Evolutionary conservation across 257 asterid genomes (phyloP), one percentile per base, ranked within the genome.

Genomic region (Fraxinus anomala): DNA sequence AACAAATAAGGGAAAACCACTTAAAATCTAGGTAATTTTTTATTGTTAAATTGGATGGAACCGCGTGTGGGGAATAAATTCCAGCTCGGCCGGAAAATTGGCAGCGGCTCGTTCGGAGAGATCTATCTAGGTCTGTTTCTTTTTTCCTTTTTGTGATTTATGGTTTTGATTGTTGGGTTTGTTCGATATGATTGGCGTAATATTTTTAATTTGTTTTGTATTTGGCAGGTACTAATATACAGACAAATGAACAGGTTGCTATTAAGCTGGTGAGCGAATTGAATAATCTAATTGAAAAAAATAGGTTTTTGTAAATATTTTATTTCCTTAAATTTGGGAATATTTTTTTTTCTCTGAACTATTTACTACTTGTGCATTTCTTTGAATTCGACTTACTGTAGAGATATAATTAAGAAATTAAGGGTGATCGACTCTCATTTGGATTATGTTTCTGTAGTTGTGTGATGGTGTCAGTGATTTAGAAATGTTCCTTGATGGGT

Each of bases 51-150:
- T 82, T 82, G 59, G 67, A 90, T 90, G 94, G 92, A 90, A 87
- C 91, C 91, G 79, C 92, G 91, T 31, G 89, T 90, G 80, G 94
- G 92, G 68, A 88, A 86, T 77, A 90, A 83, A 87, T 90, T 80
- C 65, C 88, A 92, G 39, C 66, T 90, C 73, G 94, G 94, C 17
- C 82, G 92, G 77, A 90, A 90, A 83, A 90, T 90, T 73, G 92
- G 94, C 73, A 86, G 90, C 69, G 94, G 94, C 75, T 90, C 94
- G 21, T 90, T 90, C 80, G 94, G 92, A 61, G 91, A 90, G 85
- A 90, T 90, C 84, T 85, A 90, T 76, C 73, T 85, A 73, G 94
- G 92, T 81, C 37, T 34, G 54, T 26, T 36, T 33, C 12, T 7
- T 14, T 37, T 5, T 14, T 42, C 2, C 16, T 42, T 66, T 42